Percentiles rank a stretch among this genome's conserved stretches.
These are phyloP conservation scores for Geranium incanum DNA, from an alignment of 441 rosid genomes.

Conservation along the genomic window DNA sequence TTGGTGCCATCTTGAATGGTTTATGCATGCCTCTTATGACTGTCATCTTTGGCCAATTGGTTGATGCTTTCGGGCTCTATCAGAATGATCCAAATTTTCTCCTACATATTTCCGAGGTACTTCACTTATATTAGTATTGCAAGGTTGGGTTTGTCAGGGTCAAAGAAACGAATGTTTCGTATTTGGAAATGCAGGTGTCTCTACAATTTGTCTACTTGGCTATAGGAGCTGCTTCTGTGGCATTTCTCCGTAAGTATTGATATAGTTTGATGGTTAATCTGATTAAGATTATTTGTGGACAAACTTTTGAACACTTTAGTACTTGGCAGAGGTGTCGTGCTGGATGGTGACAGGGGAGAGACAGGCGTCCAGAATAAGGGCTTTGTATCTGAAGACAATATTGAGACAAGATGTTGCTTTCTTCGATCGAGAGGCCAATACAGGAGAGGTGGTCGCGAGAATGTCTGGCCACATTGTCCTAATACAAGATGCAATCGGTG, in stretches of 20 bases:
- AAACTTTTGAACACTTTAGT: neutral
- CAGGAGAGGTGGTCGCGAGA: conserved; percentile 72
- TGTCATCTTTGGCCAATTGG: conserved; percentile 45
- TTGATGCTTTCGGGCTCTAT: conserved; percentile 48
- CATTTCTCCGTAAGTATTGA: conserved; percentile 59
- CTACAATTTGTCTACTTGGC: conserved; percentile 49
- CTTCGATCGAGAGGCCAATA: conserved; percentile 65
- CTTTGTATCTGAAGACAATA: conserved; percentile 58
- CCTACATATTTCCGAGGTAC: conserved; percentile 40
- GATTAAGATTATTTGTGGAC: neutral
- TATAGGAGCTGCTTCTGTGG: conserved; percentile 38
- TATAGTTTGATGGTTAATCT: neutral
- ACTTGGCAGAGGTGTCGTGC: conserved; percentile 55
- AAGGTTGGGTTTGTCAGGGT: neutral
- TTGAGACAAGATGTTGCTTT: conserved; percentile 69
- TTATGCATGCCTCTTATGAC: conserved; percentile 45
- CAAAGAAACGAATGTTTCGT: neutral
- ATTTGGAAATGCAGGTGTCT: conserved; percentile 35
- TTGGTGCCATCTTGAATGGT: conserved; percentile 55
- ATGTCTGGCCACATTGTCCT: conserved; percentile 81
- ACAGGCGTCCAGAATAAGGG: conserved; percentile 57
- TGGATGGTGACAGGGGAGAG: conserved; percentile 91
- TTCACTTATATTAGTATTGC: neutral
- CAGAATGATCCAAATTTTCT: conserved; percentile 32
- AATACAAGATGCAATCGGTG: conserved; percentile 84